Conservation (phyloP, 192 early-diverging fungal species). For the Tieghemiomyces parasiticus region DNA sequence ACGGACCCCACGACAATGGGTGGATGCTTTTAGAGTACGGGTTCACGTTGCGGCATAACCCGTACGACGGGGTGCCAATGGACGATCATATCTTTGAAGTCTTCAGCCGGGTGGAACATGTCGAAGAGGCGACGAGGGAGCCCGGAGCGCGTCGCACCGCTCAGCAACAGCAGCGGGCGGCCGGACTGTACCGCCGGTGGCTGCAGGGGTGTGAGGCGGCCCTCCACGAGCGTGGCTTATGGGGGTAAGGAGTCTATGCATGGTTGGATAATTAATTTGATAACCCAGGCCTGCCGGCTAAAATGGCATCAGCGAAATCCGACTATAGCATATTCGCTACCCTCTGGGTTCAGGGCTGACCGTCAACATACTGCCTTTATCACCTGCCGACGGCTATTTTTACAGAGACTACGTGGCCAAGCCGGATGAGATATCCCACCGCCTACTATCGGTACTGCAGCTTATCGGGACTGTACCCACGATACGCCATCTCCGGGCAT, state of each 20-base stretch:
- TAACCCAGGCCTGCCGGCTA: background rate
- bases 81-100: background rate
- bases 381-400: background rate
- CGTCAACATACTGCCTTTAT: background rate
- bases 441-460: background rate
- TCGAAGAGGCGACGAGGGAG: background rate
- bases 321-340: background rate
- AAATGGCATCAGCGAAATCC: background rate
- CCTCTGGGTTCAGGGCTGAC: background rate
- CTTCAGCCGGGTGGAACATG: background rate
- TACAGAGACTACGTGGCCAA: background rate
- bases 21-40: background rate
- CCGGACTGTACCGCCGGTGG: background rate
- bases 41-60: background rate
- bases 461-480: background rate
- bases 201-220: background rate
- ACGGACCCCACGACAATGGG: constrained; percentile 9
- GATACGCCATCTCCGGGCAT: background rate
- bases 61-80: background rate
- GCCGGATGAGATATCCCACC: background rate
- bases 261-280: background rate
- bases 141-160: background rate
- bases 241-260: background rate
- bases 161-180: background rate
- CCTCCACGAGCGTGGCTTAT: background rate